Evolutionary conservation across 331 rosid species (phyloP), one percentile per base, ranked within the genome.

Genomic region (Arachis monticola): DNA sequence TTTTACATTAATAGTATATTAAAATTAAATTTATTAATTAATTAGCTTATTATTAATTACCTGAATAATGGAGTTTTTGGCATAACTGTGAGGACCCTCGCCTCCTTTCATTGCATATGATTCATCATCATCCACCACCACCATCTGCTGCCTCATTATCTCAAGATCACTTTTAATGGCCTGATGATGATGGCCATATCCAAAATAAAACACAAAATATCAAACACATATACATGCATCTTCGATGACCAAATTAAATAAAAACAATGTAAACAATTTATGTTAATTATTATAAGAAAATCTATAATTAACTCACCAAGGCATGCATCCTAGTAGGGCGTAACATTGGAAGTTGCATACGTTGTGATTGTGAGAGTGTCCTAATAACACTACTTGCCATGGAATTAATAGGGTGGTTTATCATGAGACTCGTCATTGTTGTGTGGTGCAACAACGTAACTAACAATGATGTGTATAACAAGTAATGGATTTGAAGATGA

Each of bases 71-170:
- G 76, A 77, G 70, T 77, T 77, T 41, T 60, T 75, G 44, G 59
- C 53, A 51, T 77, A 77, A 55, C 81, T 69, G 58, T 60, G 66
- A 60, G 76, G 76, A 47, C 70, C 81, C 42, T 69, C 81, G 52
- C 81, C 71, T 48, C 71, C 81, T 40, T 69, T 77, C 80, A 68
- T 76, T 8, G 74, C 61, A 48, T 0, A 67, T 13, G 80, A 67
- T 35, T 66, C 60, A 14, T 59, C 32, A 31, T 48, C 80, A 68
- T 76, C 74, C n/a, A 45, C 9, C 9, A 27, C 59, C 59, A 53
- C n/a, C 59, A 2, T 3, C 40, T 35, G 40, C 38, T 3, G 38
- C 40, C 40, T 35, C 40, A 35, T 35, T 35, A 35, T 35, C 40
- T 35, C 40, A 35, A 2, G 40, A 35, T 53, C 59, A 53, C 59